Base-by-base conservation (phyloP, 2,329 filamentous ascomycete genomes). In the Amauroascus niger region DNA sequence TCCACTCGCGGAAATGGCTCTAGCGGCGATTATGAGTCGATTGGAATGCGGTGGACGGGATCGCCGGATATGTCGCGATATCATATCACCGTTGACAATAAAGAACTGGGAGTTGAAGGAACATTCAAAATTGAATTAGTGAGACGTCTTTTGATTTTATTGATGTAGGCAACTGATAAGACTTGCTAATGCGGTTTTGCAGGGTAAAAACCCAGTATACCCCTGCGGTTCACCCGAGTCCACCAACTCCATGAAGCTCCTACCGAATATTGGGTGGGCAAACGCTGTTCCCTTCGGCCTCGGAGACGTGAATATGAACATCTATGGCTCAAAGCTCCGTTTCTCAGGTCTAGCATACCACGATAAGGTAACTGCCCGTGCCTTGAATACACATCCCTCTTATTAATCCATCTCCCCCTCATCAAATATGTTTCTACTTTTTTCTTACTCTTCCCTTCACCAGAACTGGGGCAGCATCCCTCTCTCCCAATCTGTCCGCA, bases 271-370 rank as follows among this genome's bases (percentile, higher is more conserved):
- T 8, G 70, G 70, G 6, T 73, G 71, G 71, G 62, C 64, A 1
- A 70, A 66, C 57, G 60, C 67, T 2, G 55, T 71, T 3, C 68
- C 71, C 2, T 68, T 69, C 52, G 65, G 67, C 0, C 54, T 60
- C 22, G 68, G 59, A 1, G 57, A 35, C 1, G 68, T 69, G 1
- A 62, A 69, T 33, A 47, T 69, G 50, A 56, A 32, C 0, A 61
- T 69, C 6, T 53, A 60, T 20, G 71, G 69, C 1, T 62, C 59
- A 26, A 32, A 33, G 13, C 22, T 73, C 14, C 52, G 53, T 5
- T 73, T 72, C 55, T 58, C 61, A 5, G 73, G 73, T 1, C 50
- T 63, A 1, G 74, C 66, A 1, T 76, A 76, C 58, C 73, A 76
- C 58, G 74, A 76, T 57, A 75, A 74, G 61, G 68, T 69, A 55